These are phyloP conservation scores for Penicillium goetzii DNA, from an alignment of 495 filamentous ascomycete genomes.

Conservation along the genomic window DNA sequence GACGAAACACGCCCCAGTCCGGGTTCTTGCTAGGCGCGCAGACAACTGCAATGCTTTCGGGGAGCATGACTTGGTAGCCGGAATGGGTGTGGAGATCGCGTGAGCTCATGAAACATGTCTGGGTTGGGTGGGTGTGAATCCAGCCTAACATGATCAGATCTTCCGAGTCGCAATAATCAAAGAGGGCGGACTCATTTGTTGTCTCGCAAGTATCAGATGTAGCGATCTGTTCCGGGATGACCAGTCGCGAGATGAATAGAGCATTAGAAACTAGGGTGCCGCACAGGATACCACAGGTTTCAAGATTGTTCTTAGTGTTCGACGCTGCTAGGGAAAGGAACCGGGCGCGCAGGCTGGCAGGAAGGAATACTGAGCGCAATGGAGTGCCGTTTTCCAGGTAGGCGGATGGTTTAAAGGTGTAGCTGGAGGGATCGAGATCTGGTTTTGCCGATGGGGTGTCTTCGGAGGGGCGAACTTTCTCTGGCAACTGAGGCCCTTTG, in stretches of 20 bases:
- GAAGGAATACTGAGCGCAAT: conserved; percentile 85
- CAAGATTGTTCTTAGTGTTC: conserved; percentile 81
- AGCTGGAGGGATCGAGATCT: conserved; percentile 55
- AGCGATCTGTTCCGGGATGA: conserved; percentile 88
- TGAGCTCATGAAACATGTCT: conserved; percentile 97
- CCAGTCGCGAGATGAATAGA: conserved; percentile 81
- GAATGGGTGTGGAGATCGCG: conserved; percentile 90
- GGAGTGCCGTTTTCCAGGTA: conserved; percentile 87
- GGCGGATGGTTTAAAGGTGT: conserved; percentile 82
- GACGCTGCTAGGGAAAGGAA: conserved; percentile 73
- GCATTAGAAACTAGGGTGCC: conserved; percentile 91
- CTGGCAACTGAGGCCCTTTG: conserved; percentile 36
- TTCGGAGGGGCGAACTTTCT: conserved; percentile 41
- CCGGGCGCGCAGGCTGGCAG: conserved; percentile 65
- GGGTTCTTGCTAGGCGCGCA: conserved; percentile 84
- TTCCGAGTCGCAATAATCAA: conserved; percentile 84
- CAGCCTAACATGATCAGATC: conserved; percentile 90
- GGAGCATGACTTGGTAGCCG: conserved; percentile 91
- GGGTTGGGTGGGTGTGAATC: conserved; percentile 97
- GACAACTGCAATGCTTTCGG: conserved; percentile 95
- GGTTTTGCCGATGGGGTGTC: conserved; percentile 27
- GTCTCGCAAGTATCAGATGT: conserved; percentile 95
- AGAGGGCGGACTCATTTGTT: conserved; percentile 76
- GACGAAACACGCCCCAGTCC: conserved; percentile 88
- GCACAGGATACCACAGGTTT: conserved; percentile 93